Conservation (phyloP, 768 basidiomycete genomes). For the Suillus plorans region DNA sequence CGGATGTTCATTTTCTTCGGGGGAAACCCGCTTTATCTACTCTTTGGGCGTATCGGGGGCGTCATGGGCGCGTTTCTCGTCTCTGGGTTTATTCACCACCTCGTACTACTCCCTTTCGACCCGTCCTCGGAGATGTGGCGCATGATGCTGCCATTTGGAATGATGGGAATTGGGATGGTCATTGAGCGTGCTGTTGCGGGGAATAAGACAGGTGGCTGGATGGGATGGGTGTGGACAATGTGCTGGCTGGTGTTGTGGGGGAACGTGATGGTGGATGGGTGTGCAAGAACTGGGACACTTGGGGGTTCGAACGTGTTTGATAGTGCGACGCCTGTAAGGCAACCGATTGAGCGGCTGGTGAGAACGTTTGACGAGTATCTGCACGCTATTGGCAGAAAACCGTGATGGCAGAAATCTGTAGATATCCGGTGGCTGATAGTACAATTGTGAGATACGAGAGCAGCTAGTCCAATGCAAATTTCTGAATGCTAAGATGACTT, state of each 20-base stretch:
- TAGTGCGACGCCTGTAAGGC: slow-evolving; percentile 7
- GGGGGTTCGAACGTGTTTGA: slow-evolving; percentile 12
- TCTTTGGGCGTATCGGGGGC: slow-evolving; percentile 48
- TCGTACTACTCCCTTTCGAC: slow-evolving; percentile 51
- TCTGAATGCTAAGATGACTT: neutral
- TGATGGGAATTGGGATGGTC: slow-evolving; percentile 52
- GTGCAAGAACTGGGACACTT: slow-evolving; percentile 13
- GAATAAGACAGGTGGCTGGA: slow-evolving; percentile 26
- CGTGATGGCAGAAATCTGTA: too few species aligned
- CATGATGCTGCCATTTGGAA: slow-evolving; percentile 50
- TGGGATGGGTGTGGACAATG: slow-evolving; percentile 38
- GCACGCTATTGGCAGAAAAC: neutral
- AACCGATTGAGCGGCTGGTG: slow-evolving; percentile 12
- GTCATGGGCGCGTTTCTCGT: slow-evolving; percentile 56
- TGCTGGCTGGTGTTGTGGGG: slow-evolving; percentile 26
- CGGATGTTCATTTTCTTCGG: slow-evolving; percentile 32
- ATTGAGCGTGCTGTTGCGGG: slow-evolving; percentile 39
- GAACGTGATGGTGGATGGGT: slow-evolving; percentile 23
- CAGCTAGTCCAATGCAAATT: neutral
- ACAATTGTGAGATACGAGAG: neutral
- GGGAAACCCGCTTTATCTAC: slow-evolving; percentile 23
- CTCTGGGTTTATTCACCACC: slow-evolving; percentile 57
- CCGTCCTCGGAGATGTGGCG: slow-evolving; percentile 41
- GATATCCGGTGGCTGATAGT: neutral
- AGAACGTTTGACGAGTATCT: slow-evolving; percentile 16